Conservation (phyloP, 1,284 basidiomycete species). For the Sporisorium sorghi region DNA sequence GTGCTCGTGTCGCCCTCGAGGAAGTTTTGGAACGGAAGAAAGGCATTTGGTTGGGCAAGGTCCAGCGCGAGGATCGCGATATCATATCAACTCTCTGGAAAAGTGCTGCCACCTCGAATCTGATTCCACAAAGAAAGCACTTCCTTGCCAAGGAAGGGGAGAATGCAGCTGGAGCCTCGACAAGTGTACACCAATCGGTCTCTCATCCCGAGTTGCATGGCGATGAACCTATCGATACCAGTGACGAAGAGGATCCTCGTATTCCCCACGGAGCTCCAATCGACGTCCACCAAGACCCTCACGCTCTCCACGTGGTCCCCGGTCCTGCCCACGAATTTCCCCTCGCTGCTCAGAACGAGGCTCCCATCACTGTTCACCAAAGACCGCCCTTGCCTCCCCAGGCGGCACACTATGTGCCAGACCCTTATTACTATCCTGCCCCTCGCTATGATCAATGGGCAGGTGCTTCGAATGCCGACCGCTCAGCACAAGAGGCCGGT, state of each 20-base stretch:
- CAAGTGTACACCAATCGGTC: background rate
- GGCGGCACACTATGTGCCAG: background rate
- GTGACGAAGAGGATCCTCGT: background rate
- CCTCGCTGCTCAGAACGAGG: background rate
- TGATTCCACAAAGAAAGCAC: too few relatives aligned
- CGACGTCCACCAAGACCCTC: background rate
- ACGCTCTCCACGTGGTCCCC: background rate
- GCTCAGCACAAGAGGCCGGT: background rate
- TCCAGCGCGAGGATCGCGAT: background rate
- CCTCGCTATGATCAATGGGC: background rate
- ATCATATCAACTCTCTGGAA: background rate
- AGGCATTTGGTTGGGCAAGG: constrained; percentile 7
- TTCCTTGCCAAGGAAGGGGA: too few relatives aligned
- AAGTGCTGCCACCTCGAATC: background rate
- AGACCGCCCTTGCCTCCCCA: background rate
- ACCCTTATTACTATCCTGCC: background rate
- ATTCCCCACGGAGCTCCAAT: background rate
- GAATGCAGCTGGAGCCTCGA: too few relatives aligned
- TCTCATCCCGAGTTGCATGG: background rate
- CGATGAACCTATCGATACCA: background rate
- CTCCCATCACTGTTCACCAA: background rate
- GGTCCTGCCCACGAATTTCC: background rate
- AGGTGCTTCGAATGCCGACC: background rate
- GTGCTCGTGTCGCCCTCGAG: background rate
- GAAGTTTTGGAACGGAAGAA: background rate